Base-by-base conservation (phyloP, 2,329 filamentous ascomycete genomes). In the Calonectria crousiana region DNA sequence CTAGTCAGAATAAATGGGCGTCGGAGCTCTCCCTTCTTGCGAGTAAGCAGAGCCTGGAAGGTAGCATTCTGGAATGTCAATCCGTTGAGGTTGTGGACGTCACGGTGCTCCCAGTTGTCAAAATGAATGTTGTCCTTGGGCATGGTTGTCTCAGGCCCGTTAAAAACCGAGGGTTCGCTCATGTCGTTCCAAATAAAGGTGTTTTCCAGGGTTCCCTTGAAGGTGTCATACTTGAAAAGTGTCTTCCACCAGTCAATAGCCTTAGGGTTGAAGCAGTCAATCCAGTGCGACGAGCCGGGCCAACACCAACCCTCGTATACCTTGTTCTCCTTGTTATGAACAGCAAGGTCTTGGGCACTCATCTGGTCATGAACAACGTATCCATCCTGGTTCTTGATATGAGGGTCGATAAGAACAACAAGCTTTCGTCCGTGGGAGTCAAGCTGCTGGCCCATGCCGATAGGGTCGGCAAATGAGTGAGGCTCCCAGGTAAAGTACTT, bases 131-230 rank as follows among this genome's bases (percentile, higher is more conserved):
- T 99, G 87, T 99, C 97, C 86, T 98, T 98, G 75, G 97, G 97
- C 96, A 98, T 98, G 6, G 96, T 98, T 4, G 95, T 98, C 85
- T 99, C 97, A 0, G 97, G 97, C 0, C 97, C 97, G 83, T 98
- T 98, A 88, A 99, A 99, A 2, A 99, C 97, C 0, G 97, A 98
- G 0, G 97, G 97, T 87, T 99, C 97, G 83, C 98, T 98, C 97
- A 99, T 99, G 84, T 99, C 97, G 84, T 99, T 99, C 97, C 97
- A 99, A 80, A 99, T 92, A 85, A 95, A 98, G 0, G 95, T 93
- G 84, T 98, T 99, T 77, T 93, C 89, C 79, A 93, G 90, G 1
- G 95, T 95, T 62, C 95, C 96, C 84, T 95, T 95, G 89, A 98
- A 99, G 51, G 87, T 90, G 82, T 95, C 92, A 78, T 97, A 98